These are phyloP conservation scores for Aspergillus fructus DNA, from an alignment of 2,329 filamentous ascomycete genomes.

Conservation along the genomic window DNA sequence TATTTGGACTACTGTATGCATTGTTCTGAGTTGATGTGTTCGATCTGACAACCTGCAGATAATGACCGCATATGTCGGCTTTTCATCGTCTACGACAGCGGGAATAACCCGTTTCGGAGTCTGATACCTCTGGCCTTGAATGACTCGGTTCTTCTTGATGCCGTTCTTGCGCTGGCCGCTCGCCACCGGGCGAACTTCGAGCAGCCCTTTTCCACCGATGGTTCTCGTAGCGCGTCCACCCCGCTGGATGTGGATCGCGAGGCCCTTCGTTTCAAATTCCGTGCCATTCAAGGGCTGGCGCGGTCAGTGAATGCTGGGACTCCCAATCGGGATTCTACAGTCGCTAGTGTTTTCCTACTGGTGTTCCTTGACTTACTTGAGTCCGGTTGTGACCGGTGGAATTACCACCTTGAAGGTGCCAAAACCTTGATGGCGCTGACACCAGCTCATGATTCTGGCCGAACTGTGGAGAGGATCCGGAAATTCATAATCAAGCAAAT, in stretches of 20 bases:
- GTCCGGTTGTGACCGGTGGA: slow-evolving; percentile 35
- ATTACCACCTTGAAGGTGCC: slow-evolving; percentile 32
- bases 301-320: slow-evolving; percentile 16
- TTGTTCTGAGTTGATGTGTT: neutral
- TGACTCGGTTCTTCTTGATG: slow-evolving; percentile 29
- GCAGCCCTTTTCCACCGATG: slow-evolving; percentile 22
- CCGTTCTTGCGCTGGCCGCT: slow-evolving; percentile 34
- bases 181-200: slow-evolving; percentile 33
- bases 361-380: slow-evolving; percentile 34
- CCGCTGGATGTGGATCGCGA: slow-evolving; percentile 23
- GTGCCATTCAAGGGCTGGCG: slow-evolving; percentile 33
- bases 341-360: slow-evolving; percentile 36
- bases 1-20: slow-evolving; percentile 38
- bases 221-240: neutral
- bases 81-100: slow-evolving; percentile 36
- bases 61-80: slow-evolving; percentile 36
- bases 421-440: slow-evolving; percentile 28
- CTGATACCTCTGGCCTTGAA: slow-evolving; percentile 31
- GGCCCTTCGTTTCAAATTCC: slow-evolving; percentile 35
- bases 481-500: slow-evolving; percentile 32
- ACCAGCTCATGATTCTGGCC: slow-evolving; percentile 21
- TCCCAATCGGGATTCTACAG: slow-evolving; percentile 25
- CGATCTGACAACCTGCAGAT: slow-evolving; percentile 20
- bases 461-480: slow-evolving; percentile 28
- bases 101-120: slow-evolving; percentile 33